Evolutionary conservation across 768 basidiomycete species (phyloP).

Genomic region (Hortiboletus flavorubellus): DNA sequence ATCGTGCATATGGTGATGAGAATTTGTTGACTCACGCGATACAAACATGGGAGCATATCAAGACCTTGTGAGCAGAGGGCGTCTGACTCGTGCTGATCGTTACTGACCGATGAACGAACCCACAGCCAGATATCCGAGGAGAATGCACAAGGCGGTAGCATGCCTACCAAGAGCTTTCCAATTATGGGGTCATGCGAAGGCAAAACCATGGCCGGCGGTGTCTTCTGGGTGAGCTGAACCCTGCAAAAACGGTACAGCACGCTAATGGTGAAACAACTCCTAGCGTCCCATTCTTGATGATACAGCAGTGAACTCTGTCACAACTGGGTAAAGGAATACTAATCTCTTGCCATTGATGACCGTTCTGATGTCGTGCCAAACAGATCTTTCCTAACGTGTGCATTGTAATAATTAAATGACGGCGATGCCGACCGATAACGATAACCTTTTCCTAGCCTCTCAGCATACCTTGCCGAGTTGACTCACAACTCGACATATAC

Average conservation of each 20-base stretch:
- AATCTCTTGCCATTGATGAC: not conserved
- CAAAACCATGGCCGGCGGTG: constrained; percentile 50
- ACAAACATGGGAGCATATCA: constrained; percentile 47
- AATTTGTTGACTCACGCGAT: constrained; percentile 43
- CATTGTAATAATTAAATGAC: not conserved
- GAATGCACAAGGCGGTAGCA: constrained; percentile 36
- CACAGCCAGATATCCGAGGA: constrained; percentile 35
- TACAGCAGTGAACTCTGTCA: constrained; percentile 45
- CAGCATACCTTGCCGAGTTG: constrained; percentile 46
- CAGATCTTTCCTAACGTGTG: constrained; percentile 42
- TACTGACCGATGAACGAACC: not conserved
- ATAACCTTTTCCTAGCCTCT: constrained; percentile 34
- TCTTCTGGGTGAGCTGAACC: constrained; percentile 45
- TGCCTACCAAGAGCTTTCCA: constrained; percentile 41
- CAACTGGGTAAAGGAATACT: constrained; percentile 40
- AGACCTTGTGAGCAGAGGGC: constrained; percentile 38
- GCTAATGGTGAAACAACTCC: not conserved
- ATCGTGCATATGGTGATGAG: constrained; percentile 44
- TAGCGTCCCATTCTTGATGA: constrained; percentile 45
- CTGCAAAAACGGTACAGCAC: too few relatives aligned
- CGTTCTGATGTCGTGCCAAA: not conserved
- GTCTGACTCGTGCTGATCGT: not conserved
- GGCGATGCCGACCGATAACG: not conserved
- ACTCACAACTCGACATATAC: constrained; percentile 44
- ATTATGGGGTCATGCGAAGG: constrained; percentile 44